Evolutionary conservation across 331 rosid species (phyloP), one percentile per base, ranked within the genome.

Genomic region (Quercus phellos): DNA sequence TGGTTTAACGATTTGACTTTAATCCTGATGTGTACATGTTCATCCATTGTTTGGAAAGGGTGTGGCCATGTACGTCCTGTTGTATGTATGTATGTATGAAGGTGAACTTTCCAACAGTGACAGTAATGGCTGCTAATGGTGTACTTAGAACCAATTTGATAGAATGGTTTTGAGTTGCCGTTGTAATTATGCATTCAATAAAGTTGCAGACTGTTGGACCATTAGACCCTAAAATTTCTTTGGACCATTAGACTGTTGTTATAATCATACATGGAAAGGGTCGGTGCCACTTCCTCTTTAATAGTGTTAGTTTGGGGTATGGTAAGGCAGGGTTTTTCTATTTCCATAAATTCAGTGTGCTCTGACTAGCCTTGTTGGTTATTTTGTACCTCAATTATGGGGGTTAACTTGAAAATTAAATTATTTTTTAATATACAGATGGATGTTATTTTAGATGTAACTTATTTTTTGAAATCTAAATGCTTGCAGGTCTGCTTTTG

Each of bases 401-500:
- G 70, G 30, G 17, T 59, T 3, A 21, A 11, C 5, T 7, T 22
- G 66, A 12, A 46, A 46, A 10, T 46, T 12, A 0, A 46, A 12
- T 46, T 46, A 46, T 10, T 46, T 46, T 59, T 59, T 22, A 11
- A 9, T 59, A 35, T 74, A 71, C 75, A 74, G 38, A 80, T 46
- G 27, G 32, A 56, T 60, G 42, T 68, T 74, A 24, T 42, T 70
- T 22, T 38, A 21, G 60, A 34, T 24, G 8, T 54, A 11, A 64
- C 64, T 30, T 4, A 55, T 43, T 4, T 72, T 22, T 18, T 59
- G 19, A 35, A 30, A 55, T 56, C 32, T 21, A 74, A 85, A 80
- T 86, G 74, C 70, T 61, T 84, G 73, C 94, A 95, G 99, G 80
- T 86, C 84, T 79, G 84, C 87, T 63, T 93, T 95, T 90, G 88